Evolutionary conservation across 306 rosid species (phyloP), one percentile per base, ranked within the genome.

Genomic region (Fragaria vesca): DNA sequence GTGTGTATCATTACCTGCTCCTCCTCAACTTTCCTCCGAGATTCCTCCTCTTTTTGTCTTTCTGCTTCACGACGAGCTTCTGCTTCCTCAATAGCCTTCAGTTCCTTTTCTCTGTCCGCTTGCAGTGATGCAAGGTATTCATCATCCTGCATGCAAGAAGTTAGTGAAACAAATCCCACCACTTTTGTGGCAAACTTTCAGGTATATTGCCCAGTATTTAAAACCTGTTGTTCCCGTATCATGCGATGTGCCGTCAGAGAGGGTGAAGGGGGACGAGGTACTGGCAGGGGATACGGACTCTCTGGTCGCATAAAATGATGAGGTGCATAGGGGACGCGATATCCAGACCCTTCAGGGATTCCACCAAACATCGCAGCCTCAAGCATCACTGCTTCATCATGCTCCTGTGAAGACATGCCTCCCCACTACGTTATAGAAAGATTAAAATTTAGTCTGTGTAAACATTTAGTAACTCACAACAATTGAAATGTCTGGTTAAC

Each of bases 321-420:
- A 20, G 97, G 91, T 60, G 91, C 91, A 76, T 87, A 91, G 66
- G 91, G 84, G 76, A 83, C 75, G 69, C 46, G 91, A 84, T 88
- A 93, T 52, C 90, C 83, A 76, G 81, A 80, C 61, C 89, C 91
- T 87, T 93, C 97, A 15, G 98, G 95, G 74, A 90, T 87, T 80
- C 97, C 97, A 77, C 99, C 99, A 72, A 93, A 95, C 93, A 91
- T 89, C 75, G 97, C 97, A 67, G 97, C 97, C 89, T 93, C 97
- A 46, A 95, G 97, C 97, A 96, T 96, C 67, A 95, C 96, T 62
- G 97, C 97, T 85, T 91, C 97, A 52, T 95, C 96, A 47, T 88
- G 97, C 77, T 95, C 97, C 90, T 79, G 92, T 2, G 97, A 91
- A 78, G 96, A 93, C 72, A 93, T 90, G 78, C 97, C 97, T 80